Percentiles rank a stretch among this genome's conserved stretches.
phyloP scores from a whole-genome alignment of 2,329 filamentous ascomycete genomes.

The Colletotrichum neosansevieriae region DNA sequence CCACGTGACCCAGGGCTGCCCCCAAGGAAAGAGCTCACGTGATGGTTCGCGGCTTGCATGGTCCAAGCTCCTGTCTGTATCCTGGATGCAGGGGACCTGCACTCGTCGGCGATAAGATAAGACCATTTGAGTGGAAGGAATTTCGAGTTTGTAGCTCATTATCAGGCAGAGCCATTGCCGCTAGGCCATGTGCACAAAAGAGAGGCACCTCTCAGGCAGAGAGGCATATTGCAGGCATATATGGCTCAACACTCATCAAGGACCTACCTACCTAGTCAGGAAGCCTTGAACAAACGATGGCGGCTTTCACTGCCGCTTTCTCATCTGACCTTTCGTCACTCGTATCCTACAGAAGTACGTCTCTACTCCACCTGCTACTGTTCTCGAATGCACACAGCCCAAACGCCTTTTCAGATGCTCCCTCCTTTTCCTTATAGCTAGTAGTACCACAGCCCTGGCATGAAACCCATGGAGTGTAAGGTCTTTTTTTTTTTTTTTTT shows the following conservation, averaged over 20 bases:
- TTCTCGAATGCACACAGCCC: background rate
- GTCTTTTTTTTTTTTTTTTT: no score
- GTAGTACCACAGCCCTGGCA: background rate
- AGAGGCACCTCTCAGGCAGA: no score
- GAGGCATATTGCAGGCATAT: no score
- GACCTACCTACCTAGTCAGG: background rate
- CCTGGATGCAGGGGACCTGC: background rate
- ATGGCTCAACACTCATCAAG: no score
- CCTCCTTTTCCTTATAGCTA: background rate
- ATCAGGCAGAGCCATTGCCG: no score
- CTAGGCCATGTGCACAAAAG: no score
- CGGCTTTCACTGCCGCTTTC: background rate
- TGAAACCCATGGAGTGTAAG: background rate
- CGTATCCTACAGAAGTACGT: slow-evolving; percentile 9
- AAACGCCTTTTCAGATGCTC: slow-evolving; percentile 27
- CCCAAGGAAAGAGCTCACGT: background rate
- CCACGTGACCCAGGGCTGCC: slow-evolving; percentile 8
- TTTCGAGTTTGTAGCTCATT: background rate
- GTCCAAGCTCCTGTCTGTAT: background rate
- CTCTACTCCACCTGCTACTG: background rate
- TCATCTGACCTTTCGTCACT: background rate
- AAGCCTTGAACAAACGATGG: background rate
- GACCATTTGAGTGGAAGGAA: background rate
- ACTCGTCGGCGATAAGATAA: slow-evolving; percentile 18
- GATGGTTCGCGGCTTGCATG: slow-evolving; percentile 1